These are phyloP conservation scores for Pterula multifida DNA, from an alignment of 1,284 basidiomycete genomes.

Conservation along the genomic window DNA sequence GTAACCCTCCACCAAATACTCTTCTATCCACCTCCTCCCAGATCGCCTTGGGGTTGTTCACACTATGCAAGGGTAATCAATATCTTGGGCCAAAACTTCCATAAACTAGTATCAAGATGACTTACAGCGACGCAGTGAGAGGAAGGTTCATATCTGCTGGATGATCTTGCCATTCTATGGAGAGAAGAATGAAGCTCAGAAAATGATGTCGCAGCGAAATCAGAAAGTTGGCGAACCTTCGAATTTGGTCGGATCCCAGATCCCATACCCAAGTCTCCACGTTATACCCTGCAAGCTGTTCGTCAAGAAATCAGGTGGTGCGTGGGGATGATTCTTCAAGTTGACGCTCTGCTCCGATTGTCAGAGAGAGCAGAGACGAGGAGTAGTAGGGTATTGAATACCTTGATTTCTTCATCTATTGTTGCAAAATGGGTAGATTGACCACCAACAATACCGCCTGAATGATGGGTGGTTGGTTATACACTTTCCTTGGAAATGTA, in stretches of 20 bases:
- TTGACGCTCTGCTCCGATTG: conserved; percentile 28
- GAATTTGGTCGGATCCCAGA: not conserved
- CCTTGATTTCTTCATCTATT: conserved; percentile 50
- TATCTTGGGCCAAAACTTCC: not conserved
- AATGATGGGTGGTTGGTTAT: too few species aligned
- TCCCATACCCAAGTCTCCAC: not conserved
- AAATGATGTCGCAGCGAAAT: not conserved
- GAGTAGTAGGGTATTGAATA: conserved; percentile 11
- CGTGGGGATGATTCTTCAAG: conserved; percentile 6
- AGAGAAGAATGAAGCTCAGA: not conserved
- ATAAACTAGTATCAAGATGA: not conserved
- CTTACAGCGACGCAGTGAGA: not conserved
- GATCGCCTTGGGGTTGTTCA: not conserved
- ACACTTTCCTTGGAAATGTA: not conserved
- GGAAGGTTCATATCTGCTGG: not conserved
- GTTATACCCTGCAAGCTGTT: conserved; percentile 1
- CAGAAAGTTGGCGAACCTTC: not conserved
- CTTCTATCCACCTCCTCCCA: conserved; percentile 1
- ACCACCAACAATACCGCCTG: conserved; percentile 40
- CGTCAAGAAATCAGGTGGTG: conserved; percentile 5
- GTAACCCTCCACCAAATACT: not conserved
- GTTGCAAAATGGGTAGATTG: conserved; percentile 42
- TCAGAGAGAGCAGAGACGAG: not conserved
- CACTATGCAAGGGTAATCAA: not conserved
- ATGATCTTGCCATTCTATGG: not conserved